Evolutionary conservation across 192 early-diverging fungal species (phyloP), one percentile per base, ranked within the genome.

Genomic region (Backusella australiensis): DNA sequence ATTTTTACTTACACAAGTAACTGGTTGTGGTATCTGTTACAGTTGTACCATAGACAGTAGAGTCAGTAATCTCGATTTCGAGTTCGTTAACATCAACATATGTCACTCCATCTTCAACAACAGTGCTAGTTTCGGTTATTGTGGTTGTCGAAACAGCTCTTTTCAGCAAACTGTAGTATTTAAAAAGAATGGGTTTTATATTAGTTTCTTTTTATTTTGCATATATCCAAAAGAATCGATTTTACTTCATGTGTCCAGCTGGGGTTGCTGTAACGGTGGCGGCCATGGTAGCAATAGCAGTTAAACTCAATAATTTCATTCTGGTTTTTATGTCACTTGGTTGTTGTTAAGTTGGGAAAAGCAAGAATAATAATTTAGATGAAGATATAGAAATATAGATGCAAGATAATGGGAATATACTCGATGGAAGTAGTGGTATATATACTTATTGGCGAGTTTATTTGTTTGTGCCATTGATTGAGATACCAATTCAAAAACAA

Each of bases 401-500:
- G 26, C 23, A 63, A 63, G 56, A 63, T 63, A 63, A 63, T 63
- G 56, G 3, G 4, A 26, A 14, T 63, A 8, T 26, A 29, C 12
- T 4, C 12, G 56, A 29, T 63, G 3, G 23, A 63, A 26, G 26
- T 29, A 4, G 23, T 29, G 56, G 56, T 63, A 63, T 63, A 63
- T 63, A 63, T 63, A 63, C 23, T 26, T 63, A 9, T 29, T 63
- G 56, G 3, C 4, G 9, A 26, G 12, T 63, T 63, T 63, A 63
- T 63, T 63, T 63, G 26, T 63, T 63, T 63, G 26, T 63, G 23
- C 8, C 6, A 63, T 29, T 63, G 4, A 63, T 15, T 26, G 56
- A 49, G 56, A 63, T 63, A 23, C 4, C 56, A 63, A 63, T 63
- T 7, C 56, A 63, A 63, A 63, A 63, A 63, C 56, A 63, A 63